Percentiles rank a stretch among this genome's conserved stretches.
phyloP scores from a whole-genome alignment of 345 rosid genomes.

The Cardamine chenopodiifolia region DNA sequence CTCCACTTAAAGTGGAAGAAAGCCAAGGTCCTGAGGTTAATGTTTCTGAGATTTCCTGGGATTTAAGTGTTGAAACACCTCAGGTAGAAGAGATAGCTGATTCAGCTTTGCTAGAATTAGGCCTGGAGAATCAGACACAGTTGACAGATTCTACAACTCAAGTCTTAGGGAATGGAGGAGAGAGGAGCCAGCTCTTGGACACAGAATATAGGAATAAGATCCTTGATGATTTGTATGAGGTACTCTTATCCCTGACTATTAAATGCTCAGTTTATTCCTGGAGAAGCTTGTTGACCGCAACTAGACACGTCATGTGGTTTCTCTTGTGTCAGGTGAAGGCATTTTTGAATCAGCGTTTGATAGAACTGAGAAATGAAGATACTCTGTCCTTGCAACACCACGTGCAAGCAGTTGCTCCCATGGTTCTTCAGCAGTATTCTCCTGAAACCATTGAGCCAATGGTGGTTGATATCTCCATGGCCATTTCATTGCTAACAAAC shows the following conservation, averaged over 20 bases:
- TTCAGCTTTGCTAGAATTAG: constrained; percentile 41
- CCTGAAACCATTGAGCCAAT: constrained; percentile 77
- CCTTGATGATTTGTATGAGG: constrained; percentile 94
- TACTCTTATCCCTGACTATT: constrained; percentile 33
- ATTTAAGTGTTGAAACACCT: constrained; percentile 88
- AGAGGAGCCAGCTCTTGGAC: constrained; percentile 81
- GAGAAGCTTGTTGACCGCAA: constrained; percentile 8
- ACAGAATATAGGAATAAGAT: constrained; percentile 89
- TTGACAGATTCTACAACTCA: constrained; percentile 45
- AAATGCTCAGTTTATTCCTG: neutral
- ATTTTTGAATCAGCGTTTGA: constrained; percentile 73
- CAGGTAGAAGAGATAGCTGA: constrained; percentile 68
- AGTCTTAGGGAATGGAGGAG: constrained; percentile 49
- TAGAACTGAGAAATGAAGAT: constrained; percentile 74
- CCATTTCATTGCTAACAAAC: constrained; percentile 77
- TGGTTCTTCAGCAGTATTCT: constrained; percentile 86
- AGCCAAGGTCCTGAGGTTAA: constrained; percentile 46
- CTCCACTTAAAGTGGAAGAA: constrained; percentile 51
- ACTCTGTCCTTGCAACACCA: constrained; percentile 87
- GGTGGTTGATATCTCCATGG: constrained; percentile 62
- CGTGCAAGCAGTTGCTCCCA: constrained; percentile 87
- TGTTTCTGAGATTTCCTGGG: constrained; percentile 82
- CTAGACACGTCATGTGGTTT: constrained; percentile 25
- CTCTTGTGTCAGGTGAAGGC: constrained; percentile 70
- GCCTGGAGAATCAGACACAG: constrained; percentile 39